Percentiles rank a stretch among this genome's conserved stretches.
These are phyloP conservation scores for Solanum paucissectum DNA, from an alignment of 257 asterid species.

Conservation along the genomic window DNA sequence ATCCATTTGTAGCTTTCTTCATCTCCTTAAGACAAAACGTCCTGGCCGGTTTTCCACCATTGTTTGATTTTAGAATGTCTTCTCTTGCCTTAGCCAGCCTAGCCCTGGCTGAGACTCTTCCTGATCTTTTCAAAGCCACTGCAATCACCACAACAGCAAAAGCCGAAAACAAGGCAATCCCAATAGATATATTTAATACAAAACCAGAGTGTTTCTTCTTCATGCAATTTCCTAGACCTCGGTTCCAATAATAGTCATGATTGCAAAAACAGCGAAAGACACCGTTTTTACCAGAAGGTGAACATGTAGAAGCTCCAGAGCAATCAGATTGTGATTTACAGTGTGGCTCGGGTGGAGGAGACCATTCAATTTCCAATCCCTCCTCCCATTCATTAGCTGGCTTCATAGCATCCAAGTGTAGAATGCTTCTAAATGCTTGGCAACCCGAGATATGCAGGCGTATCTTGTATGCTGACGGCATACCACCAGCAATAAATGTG, in stretches of 20 bases:
- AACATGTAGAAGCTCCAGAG: conserved; percentile 20
- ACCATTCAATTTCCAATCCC: conserved; percentile 36
- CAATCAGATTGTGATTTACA: conserved; percentile 31
- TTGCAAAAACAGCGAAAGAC: conserved; percentile 19
- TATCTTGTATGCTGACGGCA: conserved; percentile 40
- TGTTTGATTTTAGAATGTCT: conserved; percentile 20
- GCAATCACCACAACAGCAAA: conserved; percentile 4
- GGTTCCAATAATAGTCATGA: conserved; percentile 18
- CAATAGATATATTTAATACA: conserved; percentile 12
- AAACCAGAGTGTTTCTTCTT: conserved; percentile 5
- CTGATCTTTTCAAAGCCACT: background rate
- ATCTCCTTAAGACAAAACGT: conserved; percentile 23
- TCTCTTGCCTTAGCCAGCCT: conserved; percentile 28
- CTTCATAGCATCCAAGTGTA: conserved; percentile 21
- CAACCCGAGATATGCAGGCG: conserved; percentile 33
- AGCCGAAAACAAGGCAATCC: conserved; percentile 4
- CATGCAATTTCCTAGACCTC: conserved; percentile 9
- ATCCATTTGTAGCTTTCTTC: conserved; percentile 34
- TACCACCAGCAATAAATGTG: conserved; percentile 35
- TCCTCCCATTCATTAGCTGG: conserved; percentile 31
- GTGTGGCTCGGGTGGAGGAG: conserved; percentile 31
- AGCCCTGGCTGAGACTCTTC: conserved; percentile 3
- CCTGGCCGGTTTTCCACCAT: conserved; percentile 20
- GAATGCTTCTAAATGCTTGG: conserved; percentile 31
- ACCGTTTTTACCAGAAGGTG: background rate